These are phyloP conservation scores for Tolypocladium amazonense DNA, from an alignment of 2,329 filamentous ascomycete genomes.

Conservation along the genomic window DNA sequence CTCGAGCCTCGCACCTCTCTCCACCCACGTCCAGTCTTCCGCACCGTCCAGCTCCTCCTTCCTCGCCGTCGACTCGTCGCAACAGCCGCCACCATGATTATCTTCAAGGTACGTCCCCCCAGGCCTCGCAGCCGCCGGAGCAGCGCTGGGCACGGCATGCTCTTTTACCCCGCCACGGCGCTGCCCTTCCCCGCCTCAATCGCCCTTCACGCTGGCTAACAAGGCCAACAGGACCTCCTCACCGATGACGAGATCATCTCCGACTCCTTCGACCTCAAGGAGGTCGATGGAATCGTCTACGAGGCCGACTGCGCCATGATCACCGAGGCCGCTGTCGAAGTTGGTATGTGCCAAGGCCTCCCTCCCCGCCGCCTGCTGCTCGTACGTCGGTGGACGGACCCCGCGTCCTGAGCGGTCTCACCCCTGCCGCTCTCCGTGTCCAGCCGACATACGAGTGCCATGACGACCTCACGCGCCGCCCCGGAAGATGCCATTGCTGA, in stretches of 20 bases:
- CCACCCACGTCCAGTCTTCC: slow-evolving; percentile 4
- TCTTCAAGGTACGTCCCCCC: slow-evolving; percentile 49
- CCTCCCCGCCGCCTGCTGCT: not conserved
- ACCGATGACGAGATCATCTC: slow-evolving; percentile 93
- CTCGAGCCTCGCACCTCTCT: not conserved
- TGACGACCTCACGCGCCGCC: not conserved
- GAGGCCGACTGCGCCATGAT: slow-evolving; percentile 92
- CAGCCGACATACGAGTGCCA: not conserved
- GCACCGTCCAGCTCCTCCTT: slow-evolving; percentile 6
- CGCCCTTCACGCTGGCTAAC: slow-evolving; percentile 9
- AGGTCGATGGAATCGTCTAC: slow-evolving; percentile 70
- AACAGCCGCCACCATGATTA: slow-evolving; percentile 55
- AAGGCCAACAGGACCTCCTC: slow-evolving; percentile 62
- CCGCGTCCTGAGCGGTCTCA: not conserved
- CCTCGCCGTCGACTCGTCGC: not conserved
- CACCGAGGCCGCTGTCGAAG: slow-evolving; percentile 60
- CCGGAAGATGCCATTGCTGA: not conserved
- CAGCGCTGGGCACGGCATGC: not conserved
- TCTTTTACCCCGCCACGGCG: slow-evolving; percentile 9
- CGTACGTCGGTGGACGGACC: not conserved
- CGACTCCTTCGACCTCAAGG: slow-evolving; percentile 80
- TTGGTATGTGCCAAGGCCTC: slow-evolving; percentile 47
- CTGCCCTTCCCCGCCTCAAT: slow-evolving; percentile 6
- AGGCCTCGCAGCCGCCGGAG: not conserved
- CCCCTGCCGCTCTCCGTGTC: not conserved